Evolutionary conservation across 2,329 filamentous ascomycete genomes (phyloP).

Genomic region (Clarireedia hainanense): DNA sequence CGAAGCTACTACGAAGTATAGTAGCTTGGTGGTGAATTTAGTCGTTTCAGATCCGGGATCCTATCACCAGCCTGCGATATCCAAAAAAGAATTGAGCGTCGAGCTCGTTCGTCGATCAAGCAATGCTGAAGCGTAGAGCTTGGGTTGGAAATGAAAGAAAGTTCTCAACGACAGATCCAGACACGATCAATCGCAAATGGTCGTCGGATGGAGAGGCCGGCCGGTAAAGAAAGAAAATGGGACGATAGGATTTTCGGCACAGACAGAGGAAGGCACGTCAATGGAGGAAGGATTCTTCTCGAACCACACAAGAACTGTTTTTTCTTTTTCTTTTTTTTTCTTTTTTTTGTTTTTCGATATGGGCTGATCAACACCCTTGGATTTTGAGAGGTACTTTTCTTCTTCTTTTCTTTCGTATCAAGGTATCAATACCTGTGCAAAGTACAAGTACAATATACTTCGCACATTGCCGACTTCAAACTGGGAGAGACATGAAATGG

Average conservation of each 20-base stretch:
- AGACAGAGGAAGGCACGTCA: background rate
- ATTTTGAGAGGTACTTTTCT: background rate
- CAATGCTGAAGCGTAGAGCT: constrained; percentile 17
- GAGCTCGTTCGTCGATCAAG: constrained; percentile 21
- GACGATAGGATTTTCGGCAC: background rate
- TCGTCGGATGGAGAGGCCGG: background rate
- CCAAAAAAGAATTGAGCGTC: constrained; percentile 14
- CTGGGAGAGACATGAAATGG: background rate
- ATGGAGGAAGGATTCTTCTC: background rate
- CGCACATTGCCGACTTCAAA: background rate
- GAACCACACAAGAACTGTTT: background rate
- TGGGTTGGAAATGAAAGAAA: constrained; percentile 1
- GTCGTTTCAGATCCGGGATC: constrained; percentile 17
- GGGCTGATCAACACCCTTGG: background rate
- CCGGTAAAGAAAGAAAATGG: background rate
- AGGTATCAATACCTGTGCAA: background rate
- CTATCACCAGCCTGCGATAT: constrained; percentile 5
- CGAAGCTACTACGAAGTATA: constrained; percentile 5
- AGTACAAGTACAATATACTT: background rate
- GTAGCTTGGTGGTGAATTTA: background rate
- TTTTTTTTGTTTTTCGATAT: background rate
- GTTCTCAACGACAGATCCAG: background rate
- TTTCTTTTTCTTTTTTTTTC: no score
- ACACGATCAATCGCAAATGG: background rate
- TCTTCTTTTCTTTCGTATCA: background rate